A percentile compares a stretch with the other conserved stretches of the same genome.
These are phyloP conservation scores for Fusarium anguioides DNA, from an alignment of 2,329 filamentous ascomycete species.

Conservation along the genomic window DNA sequence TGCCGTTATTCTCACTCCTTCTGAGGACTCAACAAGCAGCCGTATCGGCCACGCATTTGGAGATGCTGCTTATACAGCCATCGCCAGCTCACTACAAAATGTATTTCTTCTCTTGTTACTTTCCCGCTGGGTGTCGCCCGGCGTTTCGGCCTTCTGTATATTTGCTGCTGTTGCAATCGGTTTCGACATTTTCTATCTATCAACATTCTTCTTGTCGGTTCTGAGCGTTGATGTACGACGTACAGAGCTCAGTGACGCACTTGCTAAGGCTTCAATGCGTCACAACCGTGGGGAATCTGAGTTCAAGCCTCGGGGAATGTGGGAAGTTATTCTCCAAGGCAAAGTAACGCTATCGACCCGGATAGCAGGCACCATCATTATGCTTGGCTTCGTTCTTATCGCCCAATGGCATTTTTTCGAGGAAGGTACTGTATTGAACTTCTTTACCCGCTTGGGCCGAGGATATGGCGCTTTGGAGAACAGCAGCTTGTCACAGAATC, in stretches of 20 bases:
- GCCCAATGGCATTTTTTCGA: conserved; percentile 84
- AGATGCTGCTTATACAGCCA: conserved; percentile 75
- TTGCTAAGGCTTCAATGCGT: conserved; percentile 66
- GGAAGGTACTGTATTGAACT: conserved; percentile 58
- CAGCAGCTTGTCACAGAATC: conserved; percentile 49
- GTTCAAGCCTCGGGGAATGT: conserved; percentile 50
- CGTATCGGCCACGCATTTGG: conserved; percentile 80
- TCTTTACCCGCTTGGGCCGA: conserved; percentile 43
- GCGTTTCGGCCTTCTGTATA: conserved; percentile 78
- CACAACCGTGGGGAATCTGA: conserved; percentile 47
- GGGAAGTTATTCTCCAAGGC: conserved; percentile 73
- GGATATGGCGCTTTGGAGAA: conserved; percentile 16
- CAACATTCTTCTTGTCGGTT: conserved; percentile 83
- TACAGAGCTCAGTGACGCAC: conserved; percentile 78
- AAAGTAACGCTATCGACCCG: conserved; percentile 76
- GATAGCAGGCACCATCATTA: conserved; percentile 78
- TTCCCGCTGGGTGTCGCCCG: conserved; percentile 74
- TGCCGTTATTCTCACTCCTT: conserved; percentile 76
- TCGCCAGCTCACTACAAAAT: conserved; percentile 76
- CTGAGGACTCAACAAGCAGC: conserved; percentile 73
- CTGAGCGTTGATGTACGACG: conserved; percentile 82
- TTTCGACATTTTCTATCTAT: conserved; percentile 81
- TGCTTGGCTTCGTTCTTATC: conserved; percentile 76
- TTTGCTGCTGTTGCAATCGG: conserved; percentile 80
- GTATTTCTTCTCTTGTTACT: conserved; percentile 72